Evolutionary conservation across 345 rosid species (phyloP), one percentile per base, ranked within the genome.

Genomic region (Murraya paniculata): DNA sequence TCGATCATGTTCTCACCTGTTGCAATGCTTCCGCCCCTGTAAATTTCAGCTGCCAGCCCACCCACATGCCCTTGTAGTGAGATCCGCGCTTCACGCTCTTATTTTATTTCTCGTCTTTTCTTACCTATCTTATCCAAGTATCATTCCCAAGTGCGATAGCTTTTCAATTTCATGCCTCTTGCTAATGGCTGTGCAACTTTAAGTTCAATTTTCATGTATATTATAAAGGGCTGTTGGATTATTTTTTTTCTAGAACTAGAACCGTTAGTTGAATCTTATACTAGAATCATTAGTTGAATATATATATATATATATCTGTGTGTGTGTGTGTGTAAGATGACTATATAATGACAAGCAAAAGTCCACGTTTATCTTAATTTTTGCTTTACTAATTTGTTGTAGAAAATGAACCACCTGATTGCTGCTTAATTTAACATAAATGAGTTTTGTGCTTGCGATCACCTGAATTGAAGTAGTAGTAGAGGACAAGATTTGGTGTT

Each of bases 61-160:
- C 55, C 79, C 88, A 88, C 91, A 86, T 86, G 91, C 82, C 81
- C 68, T 74, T 80, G 89, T 83, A 80, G 39, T 57, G 57, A 78
- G 87, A 87, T 91, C 91, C 84, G 83, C 45, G 64, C 81, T 59
- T 76, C 81, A 25, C 84, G 89, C 84, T 28, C 70, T 81, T 74
- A 72, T 27, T 76, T 79, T 61, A 72, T 78, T 57, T 69, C 75
- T 8, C 60, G 41, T 68, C 60, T 68, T 64, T 30, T 18, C 76
- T 68, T 75, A 58, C 50, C 74, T 82, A 58, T 55, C 77, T 80
- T 71, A 61, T 83, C 84, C 82, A 79, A 70, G 39, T 74, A 81
- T 71, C 28, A 31, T 68, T 19, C 60, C 53, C 39, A 21, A 60
- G 64, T 69, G 61, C 36, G 39, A 28, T 18, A 58, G 25, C 77